These are phyloP conservation scores for Metarhizium guizhouense DNA, from an alignment of 2,329 filamentous ascomycete species.

Conservation along the genomic window DNA sequence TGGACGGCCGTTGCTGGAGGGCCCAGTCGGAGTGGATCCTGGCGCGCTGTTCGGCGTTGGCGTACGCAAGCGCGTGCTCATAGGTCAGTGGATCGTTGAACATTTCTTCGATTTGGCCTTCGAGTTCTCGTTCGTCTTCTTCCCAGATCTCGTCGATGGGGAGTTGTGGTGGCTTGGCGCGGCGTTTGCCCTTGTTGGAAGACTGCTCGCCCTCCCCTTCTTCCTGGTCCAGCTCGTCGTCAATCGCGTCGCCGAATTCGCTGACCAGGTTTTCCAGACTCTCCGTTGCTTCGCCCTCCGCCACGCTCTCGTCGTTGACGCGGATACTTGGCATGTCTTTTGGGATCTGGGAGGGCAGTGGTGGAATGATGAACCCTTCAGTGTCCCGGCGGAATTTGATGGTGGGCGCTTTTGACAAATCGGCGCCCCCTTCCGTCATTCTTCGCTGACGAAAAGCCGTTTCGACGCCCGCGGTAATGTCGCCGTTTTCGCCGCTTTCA, in stretches of 20 bases:
- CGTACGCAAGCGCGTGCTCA: conserved; percentile 48
- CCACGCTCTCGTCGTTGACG: conserved; percentile 7
- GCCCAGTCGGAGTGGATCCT: conserved; percentile 44
- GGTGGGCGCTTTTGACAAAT: conserved; percentile 24
- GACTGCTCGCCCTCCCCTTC: conserved; percentile 2
- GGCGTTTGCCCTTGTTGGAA: conserved; percentile 14
- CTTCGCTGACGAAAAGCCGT: conserved; percentile 6
- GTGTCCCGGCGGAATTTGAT: conserved; percentile 44
- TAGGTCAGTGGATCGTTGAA: conserved; percentile 53
- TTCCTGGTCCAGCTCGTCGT: conserved; percentile 18
- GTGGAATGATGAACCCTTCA: conserved; percentile 60
- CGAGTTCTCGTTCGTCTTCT: conserved; percentile 54
- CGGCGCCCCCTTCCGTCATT: conserved; percentile 21
- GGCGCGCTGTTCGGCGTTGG: conserved; percentile 47
- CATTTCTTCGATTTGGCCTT: conserved; percentile 61
- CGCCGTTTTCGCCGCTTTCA: conserved; percentile 13
- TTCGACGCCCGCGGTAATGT: neutral
- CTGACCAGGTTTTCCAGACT: conserved; percentile 32
- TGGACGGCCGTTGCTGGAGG: conserved; percentile 36
- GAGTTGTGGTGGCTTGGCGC: conserved; percentile 35
- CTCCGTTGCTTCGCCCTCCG: conserved; percentile 18
- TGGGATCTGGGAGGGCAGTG: conserved; percentile 31
- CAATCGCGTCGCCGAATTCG: conserved; percentile 34
- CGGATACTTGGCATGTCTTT: conserved; percentile 17
- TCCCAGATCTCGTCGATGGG: conserved; percentile 55